Evolutionary conservation across 108 stramenopile genomes (phyloP).

Genomic region (Chaetoceros tenuissimus): DNA sequence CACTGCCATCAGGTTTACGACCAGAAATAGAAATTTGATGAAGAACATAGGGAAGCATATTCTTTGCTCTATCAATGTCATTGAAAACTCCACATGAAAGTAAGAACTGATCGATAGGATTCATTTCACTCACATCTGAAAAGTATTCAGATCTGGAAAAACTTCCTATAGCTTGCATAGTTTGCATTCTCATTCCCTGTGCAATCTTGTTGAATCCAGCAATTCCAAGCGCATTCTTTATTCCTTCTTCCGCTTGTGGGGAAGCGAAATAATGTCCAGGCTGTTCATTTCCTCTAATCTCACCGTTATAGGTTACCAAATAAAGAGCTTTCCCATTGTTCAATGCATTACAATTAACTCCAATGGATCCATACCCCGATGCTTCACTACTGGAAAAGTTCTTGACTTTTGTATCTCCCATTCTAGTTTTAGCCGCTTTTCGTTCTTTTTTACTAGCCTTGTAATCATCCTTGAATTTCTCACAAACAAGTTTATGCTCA

Average conservation of each 20-base stretch:
- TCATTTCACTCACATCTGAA: background rate
- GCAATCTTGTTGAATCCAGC: no score
- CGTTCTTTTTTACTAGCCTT: background rate
- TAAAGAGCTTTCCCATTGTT: no score
- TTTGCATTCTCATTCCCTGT: no score
- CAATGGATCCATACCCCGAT: background rate
- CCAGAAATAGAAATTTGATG: background rate
- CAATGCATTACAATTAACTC: no score
- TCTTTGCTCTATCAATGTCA: slow-evolving; percentile 7
- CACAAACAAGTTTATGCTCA: slow-evolving; percentile 2
- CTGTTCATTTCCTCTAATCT: slow-evolving; percentile 3
- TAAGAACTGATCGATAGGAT: slow-evolving; percentile 4
- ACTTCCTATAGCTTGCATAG: no score
- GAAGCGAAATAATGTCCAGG: slow-evolving; percentile 8
- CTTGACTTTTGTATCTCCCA: background rate
- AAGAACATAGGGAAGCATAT: background rate
- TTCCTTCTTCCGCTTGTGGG: background rate
- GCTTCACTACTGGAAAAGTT: background rate
- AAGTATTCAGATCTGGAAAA: no score
- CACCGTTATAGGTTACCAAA: background rate
- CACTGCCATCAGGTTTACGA: slow-evolving; percentile 7
- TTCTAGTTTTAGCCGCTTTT: background rate
- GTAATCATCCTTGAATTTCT: slow-evolving; percentile 4
- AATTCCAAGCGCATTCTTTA: background rate
- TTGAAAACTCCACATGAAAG: slow-evolving; percentile 5